Percentiles rank a stretch among this genome's conserved stretches.
phyloP scores from a whole-genome alignment of 306 rosid species.

The Dalbergia cochinchinensis region DNA sequence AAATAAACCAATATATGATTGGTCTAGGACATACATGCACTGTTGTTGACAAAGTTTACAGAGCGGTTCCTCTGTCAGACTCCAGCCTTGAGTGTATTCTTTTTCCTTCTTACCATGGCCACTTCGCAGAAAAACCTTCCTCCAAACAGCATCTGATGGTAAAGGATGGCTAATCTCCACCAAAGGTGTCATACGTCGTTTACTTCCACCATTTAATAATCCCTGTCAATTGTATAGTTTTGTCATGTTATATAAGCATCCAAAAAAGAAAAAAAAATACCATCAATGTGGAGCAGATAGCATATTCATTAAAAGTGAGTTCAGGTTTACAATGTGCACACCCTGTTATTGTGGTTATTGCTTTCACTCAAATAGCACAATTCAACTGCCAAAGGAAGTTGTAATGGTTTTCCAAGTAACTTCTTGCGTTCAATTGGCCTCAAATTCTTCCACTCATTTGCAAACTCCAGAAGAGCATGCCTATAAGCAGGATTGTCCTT shows the following conservation, averaged over 20 bases:
- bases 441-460: constrained; percentile 78
- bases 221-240: constrained; percentile 61
- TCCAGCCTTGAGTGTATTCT: constrained; percentile 92
- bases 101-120: constrained; percentile 85
- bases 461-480: constrained; percentile 67
- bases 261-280: constrained; percentile 7
- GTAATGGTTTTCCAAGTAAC: constrained; percentile 86
- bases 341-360: constrained; percentile 77
- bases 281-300: background rate
- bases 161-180: constrained; percentile 79
- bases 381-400: constrained; percentile 85
- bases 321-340: constrained; percentile 44
- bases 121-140: constrained; percentile 63
- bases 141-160: constrained; percentile 90
- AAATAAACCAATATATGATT: constrained; percentile 17
- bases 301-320: constrained; percentile 43
- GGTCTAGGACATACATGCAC: constrained; percentile 72
- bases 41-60: constrained; percentile 92
- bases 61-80: constrained; percentile 75
- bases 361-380: constrained; percentile 81
- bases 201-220: constrained; percentile 85
- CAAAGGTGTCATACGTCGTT: constrained; percentile 81
- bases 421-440: constrained; percentile 83
- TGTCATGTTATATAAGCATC: background rate
- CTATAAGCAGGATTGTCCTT: constrained; percentile 60